These are phyloP conservation scores for Daucus carota DNA, from an alignment of 129 eudicot species.

Conservation along the genomic window DH1_v3.0 NC_030382.2:52626001-52626500, in stretches of 20 bases:
- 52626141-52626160: no score
- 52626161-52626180: background rate
- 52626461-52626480: background rate
- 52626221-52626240: background rate
- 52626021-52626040: constrained; percentile 67
- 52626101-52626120: background rate
- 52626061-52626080: background rate
- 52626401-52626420: constrained; percentile 60
- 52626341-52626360: constrained; percentile 44
- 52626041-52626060: background rate
- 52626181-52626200: background rate
- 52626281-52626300: background rate
- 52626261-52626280: background rate
- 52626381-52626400: constrained; percentile 73
- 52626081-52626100: background rate
- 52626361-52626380: constrained; percentile 59
- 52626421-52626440: constrained; percentile 22
- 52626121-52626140: background rate
- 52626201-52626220: background rate
- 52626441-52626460: constrained; percentile 1
- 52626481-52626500: background rate
- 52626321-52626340: constrained; percentile 53
- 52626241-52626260: background rate
- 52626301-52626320: background rate
- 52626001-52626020: constrained; percentile 93